phyloP scores from a whole-genome alignment of 345 rosid species.

The Raphanus raphanistrum region DNA sequence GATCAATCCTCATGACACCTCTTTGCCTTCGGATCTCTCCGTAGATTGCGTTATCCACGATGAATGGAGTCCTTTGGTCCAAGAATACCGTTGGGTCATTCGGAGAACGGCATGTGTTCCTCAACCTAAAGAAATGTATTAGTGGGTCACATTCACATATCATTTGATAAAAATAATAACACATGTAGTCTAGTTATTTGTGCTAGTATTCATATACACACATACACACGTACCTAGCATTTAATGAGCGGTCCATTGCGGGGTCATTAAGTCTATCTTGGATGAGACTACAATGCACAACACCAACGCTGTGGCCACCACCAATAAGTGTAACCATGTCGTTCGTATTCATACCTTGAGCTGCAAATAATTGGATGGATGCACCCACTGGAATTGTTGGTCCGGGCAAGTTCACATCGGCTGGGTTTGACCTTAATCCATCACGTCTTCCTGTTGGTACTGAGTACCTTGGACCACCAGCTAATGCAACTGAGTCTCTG shows the following conservation, averaged over 20 bases:
- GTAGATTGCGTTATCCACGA: slow-evolving; percentile 50
- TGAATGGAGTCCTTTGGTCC: slow-evolving; percentile 56
- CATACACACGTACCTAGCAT: slow-evolving; percentile 23
- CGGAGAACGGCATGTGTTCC: slow-evolving; percentile 35
- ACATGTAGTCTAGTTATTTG: background rate
- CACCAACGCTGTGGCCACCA: slow-evolving; percentile 78
- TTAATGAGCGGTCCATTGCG: slow-evolving; percentile 51
- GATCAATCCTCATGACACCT: slow-evolving; percentile 63
- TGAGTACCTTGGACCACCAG: slow-evolving; percentile 53
- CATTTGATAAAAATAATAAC: background rate
- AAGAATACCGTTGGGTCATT: slow-evolving; percentile 54
- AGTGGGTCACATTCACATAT: background rate
- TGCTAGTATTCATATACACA: background rate
- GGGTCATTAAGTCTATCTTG: slow-evolving; percentile 53
- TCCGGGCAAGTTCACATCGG: slow-evolving; percentile 62
- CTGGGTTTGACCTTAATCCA: slow-evolving; percentile 45
- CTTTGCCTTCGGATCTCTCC: slow-evolving; percentile 45
- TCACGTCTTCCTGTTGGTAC: slow-evolving; percentile 69
- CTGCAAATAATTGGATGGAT: slow-evolving; percentile 42
- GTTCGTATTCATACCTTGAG: slow-evolving; percentile 44
- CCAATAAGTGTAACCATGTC: slow-evolving; percentile 68
- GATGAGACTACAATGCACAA: slow-evolving; percentile 61
- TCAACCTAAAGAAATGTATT: slow-evolving; percentile 34
- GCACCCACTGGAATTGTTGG: slow-evolving; percentile 48
- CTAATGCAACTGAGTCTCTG: slow-evolving; percentile 55